Base-by-base conservation (phyloP, 2,329 filamentous ascomycete species). In the Microsporum ferrugineum region DNA sequence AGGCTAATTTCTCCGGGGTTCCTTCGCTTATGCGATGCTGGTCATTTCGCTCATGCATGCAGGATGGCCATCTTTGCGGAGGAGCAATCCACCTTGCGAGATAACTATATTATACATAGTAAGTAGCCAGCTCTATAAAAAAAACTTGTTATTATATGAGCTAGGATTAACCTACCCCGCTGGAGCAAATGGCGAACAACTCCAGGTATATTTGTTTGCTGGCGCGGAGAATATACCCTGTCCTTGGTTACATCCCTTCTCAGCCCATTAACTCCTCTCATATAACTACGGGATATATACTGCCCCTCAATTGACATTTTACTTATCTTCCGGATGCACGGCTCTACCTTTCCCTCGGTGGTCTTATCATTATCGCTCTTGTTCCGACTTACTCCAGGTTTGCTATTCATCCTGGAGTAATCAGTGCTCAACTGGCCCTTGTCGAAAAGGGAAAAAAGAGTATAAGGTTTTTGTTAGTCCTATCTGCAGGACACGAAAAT, bases 161-260 rank as follows among this genome's bases (percentile, higher is more conserved):
- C 51, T 31, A 17, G 51, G 51, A 55, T 55, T 31, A 36, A 34
- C 14, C 14, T 36, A 55, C 31, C 49, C 51, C 51, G 31, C 45
- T 31, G 45, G 43, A 23, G 23, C 27, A 14, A 29, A 51, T 27
- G 45, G 45, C 45, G 45, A 51, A 51, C 23, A 43, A 51, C 45
- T 31, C 23, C 23, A 12, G 23, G 27, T 31, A 51, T 51, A 27
- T 27, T 27, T 27, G 12, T 14, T 51, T n/a, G 51, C 5, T 8
- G 14, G 51, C 36, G 51, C 51, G 51, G 51, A 55, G 51, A 33
- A 53, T 34, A 55, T 34, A 36, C 51, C 51, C 33, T 55, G 51
- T 31, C 31, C 51, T 43, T 55, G 33, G 31, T 8, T n/a, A 12
- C 17, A 17, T 17, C 1, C 17, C 31, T 29, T 38, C 29, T 38